A percentile compares a stretch with the other conserved stretches of the same genome.
phyloP scores from a whole-genome alignment of 352 stramenopile species.

The Phytophthora palmivora region DNA sequence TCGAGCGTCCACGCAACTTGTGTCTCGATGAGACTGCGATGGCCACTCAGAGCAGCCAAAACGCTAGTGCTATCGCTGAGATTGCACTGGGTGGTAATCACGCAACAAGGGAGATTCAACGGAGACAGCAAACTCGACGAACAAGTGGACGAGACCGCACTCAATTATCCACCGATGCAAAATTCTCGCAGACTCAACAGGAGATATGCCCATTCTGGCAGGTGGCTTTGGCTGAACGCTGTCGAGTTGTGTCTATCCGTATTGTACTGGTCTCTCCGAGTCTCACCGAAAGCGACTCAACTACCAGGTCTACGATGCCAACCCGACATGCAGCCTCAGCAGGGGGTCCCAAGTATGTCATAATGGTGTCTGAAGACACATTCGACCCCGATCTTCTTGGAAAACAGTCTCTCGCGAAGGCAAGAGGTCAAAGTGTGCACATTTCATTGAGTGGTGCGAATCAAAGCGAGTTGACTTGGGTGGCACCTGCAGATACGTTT shows the following conservation, averaged over 20 bases:
- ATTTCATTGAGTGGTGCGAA: constrained; percentile 42
- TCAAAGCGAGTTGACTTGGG: constrained; percentile 49
- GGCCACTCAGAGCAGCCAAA: constrained; percentile 70
- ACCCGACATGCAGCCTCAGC: constrained; percentile 8
- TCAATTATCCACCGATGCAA: constrained; percentile 4
- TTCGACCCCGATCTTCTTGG: constrained; percentile 73
- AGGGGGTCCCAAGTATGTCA: constrained; percentile 39
- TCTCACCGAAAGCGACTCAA: constrained; percentile 1
- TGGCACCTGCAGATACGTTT: constrained; percentile 57
- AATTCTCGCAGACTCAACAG: constrained; percentile 70
- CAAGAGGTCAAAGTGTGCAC: constrained; percentile 61
- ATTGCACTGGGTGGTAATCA: constrained; percentile 48
- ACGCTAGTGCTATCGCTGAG: constrained; percentile 53
- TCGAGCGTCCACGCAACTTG: constrained; percentile 64
- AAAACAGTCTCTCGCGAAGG: constrained; percentile 63
- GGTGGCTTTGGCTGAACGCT: constrained; percentile 39
- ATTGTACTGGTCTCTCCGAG: constrained; percentile 35
- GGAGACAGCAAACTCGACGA: constrained; percentile 14
- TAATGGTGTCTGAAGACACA: constrained; percentile 60
- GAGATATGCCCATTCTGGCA: constrained; percentile 86
- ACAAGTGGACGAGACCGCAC: constrained; percentile 8
- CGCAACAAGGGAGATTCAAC: constrained; percentile 15
- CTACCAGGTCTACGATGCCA: constrained; percentile 8
- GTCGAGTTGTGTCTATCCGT: constrained; percentile 52
- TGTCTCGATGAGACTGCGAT: constrained; percentile 40